These are phyloP conservation scores for Eucalyptus urophylla DNA, from an alignment of 345 rosid species.

Conservation along the genomic window DNA sequence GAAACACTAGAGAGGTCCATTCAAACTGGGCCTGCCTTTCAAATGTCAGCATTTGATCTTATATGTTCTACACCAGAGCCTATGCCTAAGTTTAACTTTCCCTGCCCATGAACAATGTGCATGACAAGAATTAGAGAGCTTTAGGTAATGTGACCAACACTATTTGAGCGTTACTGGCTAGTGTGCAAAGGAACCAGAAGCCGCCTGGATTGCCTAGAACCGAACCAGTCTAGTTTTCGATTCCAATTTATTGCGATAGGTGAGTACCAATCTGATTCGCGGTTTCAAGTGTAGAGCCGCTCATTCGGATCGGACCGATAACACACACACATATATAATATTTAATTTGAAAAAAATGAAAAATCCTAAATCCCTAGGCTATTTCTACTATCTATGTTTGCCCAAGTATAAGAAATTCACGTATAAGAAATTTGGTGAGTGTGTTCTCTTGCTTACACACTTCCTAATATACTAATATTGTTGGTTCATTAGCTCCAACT, in stretches of 20 bases:
- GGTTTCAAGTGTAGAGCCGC: rapidly evolving
- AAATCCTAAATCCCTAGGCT: too few relatives aligned
- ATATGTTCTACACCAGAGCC: background rate
- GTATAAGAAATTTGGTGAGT: rapidly evolving
- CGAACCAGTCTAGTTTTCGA: too few relatives aligned
- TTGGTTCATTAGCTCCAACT: too few relatives aligned
- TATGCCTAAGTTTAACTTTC: background rate
- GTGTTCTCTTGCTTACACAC: too few relatives aligned
- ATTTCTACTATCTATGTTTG: rapidly evolving
- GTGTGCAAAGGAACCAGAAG: rapidly evolving
- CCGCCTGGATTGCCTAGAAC: rapidly evolving
- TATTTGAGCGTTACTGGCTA: background rate
- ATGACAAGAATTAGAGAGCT: background rate
- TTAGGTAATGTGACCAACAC: background rate
- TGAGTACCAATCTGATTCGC: rapidly evolving
- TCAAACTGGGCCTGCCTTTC: background rate
- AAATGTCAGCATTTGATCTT: background rate
- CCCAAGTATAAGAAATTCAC: too few relatives aligned
- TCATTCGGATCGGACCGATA: rapidly evolving
- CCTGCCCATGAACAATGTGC: background rate
- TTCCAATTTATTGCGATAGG: too few relatives aligned
- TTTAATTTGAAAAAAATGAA: too few relatives aligned
- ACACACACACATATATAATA: too few relatives aligned
- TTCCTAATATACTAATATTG: too few relatives aligned
- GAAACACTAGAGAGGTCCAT: background rate